Base-by-base conservation (phyloP, 768 basidiomycete genomes). In the Tulasnella sp. region DNA sequence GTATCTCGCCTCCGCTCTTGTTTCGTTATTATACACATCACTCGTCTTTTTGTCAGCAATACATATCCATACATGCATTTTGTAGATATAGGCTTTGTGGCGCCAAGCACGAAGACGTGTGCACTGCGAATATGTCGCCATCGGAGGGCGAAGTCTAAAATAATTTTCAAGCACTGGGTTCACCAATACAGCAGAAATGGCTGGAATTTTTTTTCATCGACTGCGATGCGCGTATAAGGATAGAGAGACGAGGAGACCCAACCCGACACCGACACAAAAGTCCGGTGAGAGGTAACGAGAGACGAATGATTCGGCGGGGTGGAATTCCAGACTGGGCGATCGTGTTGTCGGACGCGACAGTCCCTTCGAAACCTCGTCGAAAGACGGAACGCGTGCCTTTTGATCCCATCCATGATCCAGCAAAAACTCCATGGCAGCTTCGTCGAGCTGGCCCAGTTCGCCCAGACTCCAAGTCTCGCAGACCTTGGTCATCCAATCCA, bases 401-500 rank as follows among this genome's bases (percentile, higher is more conserved):
- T 90, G 89, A 83, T 96, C 93, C 96, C 96, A 99, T 4, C 97
- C 97, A 69, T 93, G 90, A 81, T 94, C 91, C 81, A 99, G 85
- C 24, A 99, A 86, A 80, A 83, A 88, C 41, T 87, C 86, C 86
- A 95, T 93, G 85, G 88, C 88, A 22, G 84, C 87, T 44, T 93
- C 91, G 85, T 95, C 91, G 83, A 97, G 88, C 79, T 85, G 82
- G 3, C 90, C 91, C 81, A 99, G 90, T 79, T 97, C 93, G 72
- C 93, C 94, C 88, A 98, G 88, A 44, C 89, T 87, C 97, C 97
- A 99, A 42, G 87, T 85, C 81, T 95, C 94, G 86, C 96, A 98
- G 34, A 98, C 87, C 81, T 89, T 89, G 28, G 93, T 90, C 93
- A 98, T 97, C 96, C 95, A 97, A 82, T 89, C 89, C 96, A 98